Evolutionary conservation across 306 rosid species (phyloP), one percentile per base, ranked within the genome.

Genomic region (Alnus rubra): DNA sequence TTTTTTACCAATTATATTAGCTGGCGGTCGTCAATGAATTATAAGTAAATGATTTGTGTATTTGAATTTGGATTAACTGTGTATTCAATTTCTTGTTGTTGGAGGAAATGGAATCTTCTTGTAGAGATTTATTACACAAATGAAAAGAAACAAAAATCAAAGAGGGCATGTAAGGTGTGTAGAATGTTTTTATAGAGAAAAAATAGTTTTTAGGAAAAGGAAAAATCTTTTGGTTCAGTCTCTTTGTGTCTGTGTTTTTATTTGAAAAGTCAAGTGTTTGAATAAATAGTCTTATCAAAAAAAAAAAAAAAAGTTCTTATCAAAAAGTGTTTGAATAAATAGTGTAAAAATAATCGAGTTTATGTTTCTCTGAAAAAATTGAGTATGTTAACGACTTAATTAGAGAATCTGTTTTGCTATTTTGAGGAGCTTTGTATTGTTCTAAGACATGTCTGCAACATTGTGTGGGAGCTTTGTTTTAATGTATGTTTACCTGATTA

Each of bases 81-180:
- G 69, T 33, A 63, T 65, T 65, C 11, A 7, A 37, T 16, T 73
- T 53, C 42, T 30, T 45, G 59, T 79, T 74, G 10, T 54, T 33
- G 2, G 71, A 49, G 49, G 50, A 59, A 55, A 16, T 72, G 65
- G 14, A 19, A 13, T 23, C 8, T 70, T 45, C 15, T 45, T 31
- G 78, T 42, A 35, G 31, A 58, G 48, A 78, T 18, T 75, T 28
- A 39, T 3, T 48, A n/a, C n/a, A 18, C 18, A 45, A n/a, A 18
- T 19, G 9, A 9, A 44, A 69, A 4, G 9, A 44, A 2, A 12
- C 23, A 19, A 49, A 13, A 50, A 14, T 71, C 49, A 5, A 9
- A 10, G 58, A 47, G 11, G 10, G 48, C 48, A 68, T 68, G 11
- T 49, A n/a, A 0, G 42, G n/a, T 13, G 14, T 37, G 5, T 50